Base-by-base conservation (phyloP, 2,329 filamentous ascomycete genomes). In the Neonectria faginata region DNA sequence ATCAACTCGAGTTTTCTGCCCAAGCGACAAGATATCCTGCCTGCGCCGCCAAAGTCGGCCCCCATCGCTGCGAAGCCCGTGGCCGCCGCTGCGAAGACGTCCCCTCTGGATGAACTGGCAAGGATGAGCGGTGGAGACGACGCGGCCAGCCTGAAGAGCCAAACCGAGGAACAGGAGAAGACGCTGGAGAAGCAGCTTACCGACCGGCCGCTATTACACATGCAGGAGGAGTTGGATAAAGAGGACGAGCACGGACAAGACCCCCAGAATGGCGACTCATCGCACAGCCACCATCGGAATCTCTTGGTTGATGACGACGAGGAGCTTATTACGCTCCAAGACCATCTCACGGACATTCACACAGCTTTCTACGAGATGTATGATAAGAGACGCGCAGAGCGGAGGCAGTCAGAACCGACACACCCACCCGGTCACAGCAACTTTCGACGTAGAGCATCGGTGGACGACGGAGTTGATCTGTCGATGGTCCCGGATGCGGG, bases 1-100 rank as follows among this genome's bases (percentile, higher is more conserved):
- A 99, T 99, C 83, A 99, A 99, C 82, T 97, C 95, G 12, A 97
- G 93, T 76, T 99, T 98, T 76, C 79, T 99, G 57, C 96, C 96
- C 0, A 97, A 97, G 78, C 89, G 86, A 64, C 80, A 86, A 71
- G 84, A 90, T 73, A 78, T 87, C 27, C 66, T 86, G 7, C 78
- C 81, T 0, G 70, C 74, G 1, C 62, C 65, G 10, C 58, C 68
- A 22, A 77, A 71, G 61, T 45, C 70, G n/a, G 64, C 68, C 2
- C 44, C 51, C 9, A 22, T 44, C 14, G 44, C 51, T 10, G 61
- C 63, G 1, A 67, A 68, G 11, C 47, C 48, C 2, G 29, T 33
- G 5, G 29, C 48, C 12, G 22, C 27, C 4, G n/a, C 70, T 5
- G 65, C 62, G 5, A 80, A 80, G 59, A 64, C 71, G 0, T 79